Conservation (phyloP, 768 basidiomycete species). For the Polyporus arcularius region DNA sequence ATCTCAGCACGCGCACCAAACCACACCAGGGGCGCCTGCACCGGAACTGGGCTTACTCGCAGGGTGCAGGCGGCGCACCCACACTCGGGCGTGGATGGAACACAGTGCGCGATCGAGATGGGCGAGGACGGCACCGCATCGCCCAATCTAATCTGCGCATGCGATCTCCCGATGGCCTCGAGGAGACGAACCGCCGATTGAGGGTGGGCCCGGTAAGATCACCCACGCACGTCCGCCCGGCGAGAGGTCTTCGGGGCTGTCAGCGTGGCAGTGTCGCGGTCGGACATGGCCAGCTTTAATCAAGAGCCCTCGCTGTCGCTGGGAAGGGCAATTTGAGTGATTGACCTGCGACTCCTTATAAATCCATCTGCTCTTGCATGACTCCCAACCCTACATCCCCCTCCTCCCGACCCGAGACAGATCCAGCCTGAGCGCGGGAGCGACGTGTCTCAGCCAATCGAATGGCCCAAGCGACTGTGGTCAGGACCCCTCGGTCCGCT, state of each 20-base stretch:
- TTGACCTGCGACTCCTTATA: conserved; percentile 6
- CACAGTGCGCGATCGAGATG: not conserved
- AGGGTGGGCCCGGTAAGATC: not conserved
- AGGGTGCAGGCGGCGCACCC: not conserved
- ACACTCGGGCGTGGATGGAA: not conserved
- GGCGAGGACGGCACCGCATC: not conserved
- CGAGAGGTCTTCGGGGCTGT: conserved; percentile 1
- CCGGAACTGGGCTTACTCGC: not conserved
- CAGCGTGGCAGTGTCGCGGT: conserved; percentile 8
- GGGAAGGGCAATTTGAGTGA: conserved; percentile 15
- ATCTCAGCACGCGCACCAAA: not conserved
- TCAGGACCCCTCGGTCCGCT: conserved; percentile 19
- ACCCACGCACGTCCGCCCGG: not conserved
- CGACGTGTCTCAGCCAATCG: not conserved
- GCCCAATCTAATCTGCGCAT: conserved; percentile 8
- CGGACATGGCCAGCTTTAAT: conserved; percentile 8
- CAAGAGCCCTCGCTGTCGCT: not conserved
- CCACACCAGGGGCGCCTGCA: not conserved
- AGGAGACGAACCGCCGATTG: not conserved
- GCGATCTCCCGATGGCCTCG: conserved; percentile 14
- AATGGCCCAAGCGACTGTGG: conserved; percentile 5
- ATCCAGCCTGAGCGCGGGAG: not conserved
- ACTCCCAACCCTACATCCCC: not conserved
- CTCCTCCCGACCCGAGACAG: not conserved
- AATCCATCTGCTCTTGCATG: not conserved